Evolutionary conservation across 129 eudicot species (phyloP).

Genomic region (Flaveria brownii): DNA sequence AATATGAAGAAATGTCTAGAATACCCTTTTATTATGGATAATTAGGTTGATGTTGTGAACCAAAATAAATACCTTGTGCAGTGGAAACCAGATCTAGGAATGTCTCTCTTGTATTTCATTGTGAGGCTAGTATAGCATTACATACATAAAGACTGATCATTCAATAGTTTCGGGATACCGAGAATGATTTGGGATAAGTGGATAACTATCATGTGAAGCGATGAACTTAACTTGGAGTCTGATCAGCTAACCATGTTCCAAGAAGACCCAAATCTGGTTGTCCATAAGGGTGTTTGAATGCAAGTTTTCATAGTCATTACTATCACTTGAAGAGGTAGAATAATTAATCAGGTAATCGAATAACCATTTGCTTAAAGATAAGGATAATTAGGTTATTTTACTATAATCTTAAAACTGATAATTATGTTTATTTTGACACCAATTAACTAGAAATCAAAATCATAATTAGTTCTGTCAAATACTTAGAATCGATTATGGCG

Average conservation of each 20-base stretch:
- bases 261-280: neutral
- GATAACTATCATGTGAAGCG: neutral
- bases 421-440: conserved; percentile 10
- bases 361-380: neutral
- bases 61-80: neutral
- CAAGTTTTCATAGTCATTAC: conserved; percentile 6
- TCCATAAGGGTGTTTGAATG: neutral
- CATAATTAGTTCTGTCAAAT: neutral
- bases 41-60: neutral
- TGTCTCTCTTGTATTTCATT: neutral
- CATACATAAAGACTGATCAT: neutral
- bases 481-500: neutral
- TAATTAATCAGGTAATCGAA: neutral
- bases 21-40: neutral
- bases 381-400: neutral
- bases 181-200: neutral
- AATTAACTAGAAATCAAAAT: neutral
- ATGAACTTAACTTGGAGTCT: neutral
- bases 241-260: neutral
- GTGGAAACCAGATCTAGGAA: neutral
- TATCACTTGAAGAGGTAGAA: neutral
- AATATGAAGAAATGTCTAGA: neutral
- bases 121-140: neutral
- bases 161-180: neutral
- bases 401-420: neutral